These are phyloP conservation scores for Xylariaceae sp. DNA, from an alignment of 2,329 filamentous ascomycete species.

Conservation along the genomic window DNA sequence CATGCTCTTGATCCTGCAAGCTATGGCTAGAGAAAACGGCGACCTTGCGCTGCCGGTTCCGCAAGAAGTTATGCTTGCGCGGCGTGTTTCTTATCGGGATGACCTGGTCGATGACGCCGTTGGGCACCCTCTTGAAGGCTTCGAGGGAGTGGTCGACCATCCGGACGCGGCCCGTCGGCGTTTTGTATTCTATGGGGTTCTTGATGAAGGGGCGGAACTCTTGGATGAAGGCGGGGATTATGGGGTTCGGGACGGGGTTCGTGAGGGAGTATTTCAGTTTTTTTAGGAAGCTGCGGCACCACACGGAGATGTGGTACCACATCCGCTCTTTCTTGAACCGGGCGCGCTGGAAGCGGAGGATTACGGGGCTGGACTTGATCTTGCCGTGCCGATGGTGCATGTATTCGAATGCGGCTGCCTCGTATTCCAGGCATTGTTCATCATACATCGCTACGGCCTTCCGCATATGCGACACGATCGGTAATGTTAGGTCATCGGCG, in stretches of 20 bases:
- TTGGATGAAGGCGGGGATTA: slow-evolving; percentile 42
- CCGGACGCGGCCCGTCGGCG: slow-evolving; percentile 37
- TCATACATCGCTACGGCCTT: slow-evolving; percentile 30
- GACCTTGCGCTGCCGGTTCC: background rate
- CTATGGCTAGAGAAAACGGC: slow-evolving; percentile 16
- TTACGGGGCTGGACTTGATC: slow-evolving; percentile 14
- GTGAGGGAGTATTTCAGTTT: slow-evolving; percentile 6
- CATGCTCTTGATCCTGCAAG: slow-evolving; percentile 18
- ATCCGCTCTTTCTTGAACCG: slow-evolving; percentile 30
- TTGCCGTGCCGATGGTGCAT: slow-evolving; percentile 27
- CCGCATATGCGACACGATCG: slow-evolving; percentile 28
- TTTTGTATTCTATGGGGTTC: slow-evolving; percentile 35
- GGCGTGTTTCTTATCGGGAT: slow-evolving; percentile 7
- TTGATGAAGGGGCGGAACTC: slow-evolving; percentile 48
- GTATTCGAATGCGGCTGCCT: slow-evolving; percentile 26
- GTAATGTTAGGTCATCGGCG: slow-evolving; percentile 10
- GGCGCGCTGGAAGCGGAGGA: slow-evolving; percentile 27
- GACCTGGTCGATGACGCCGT: slow-evolving; percentile 4
- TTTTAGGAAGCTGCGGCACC: slow-evolving; percentile 26
- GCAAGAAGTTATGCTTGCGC: background rate
- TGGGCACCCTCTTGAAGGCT: slow-evolving; percentile 7
- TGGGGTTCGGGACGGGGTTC: slow-evolving; percentile 18
- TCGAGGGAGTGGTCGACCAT: slow-evolving; percentile 31
- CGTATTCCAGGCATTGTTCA: slow-evolving; percentile 25
- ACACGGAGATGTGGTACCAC: slow-evolving; percentile 33